Evolutionary conservation across 495 filamentous ascomycete genomes (phyloP), one percentile per base, ranked within the genome.

Genomic region (Patellaria atrata): DNA sequence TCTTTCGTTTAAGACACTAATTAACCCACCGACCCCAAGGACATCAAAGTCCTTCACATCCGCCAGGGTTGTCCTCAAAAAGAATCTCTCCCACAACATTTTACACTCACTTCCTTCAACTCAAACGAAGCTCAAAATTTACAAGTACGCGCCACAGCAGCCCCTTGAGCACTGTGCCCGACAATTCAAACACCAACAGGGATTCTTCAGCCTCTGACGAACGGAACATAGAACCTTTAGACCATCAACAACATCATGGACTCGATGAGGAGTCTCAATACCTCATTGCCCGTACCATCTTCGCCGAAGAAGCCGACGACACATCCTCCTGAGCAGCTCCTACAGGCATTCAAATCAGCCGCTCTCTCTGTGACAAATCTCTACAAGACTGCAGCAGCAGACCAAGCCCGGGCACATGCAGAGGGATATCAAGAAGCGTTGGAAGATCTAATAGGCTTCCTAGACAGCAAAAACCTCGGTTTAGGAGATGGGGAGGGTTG

Each of bases 341-440:
- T 92, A 29, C 77, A 85, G 33, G 74, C 81, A 34, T 99, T 99
- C 68, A 86, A 80, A 53, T 70, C 77, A 23, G 91, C 91, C 15
- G 91, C 91, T 10, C 64, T 94, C 14, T 92, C 91, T 2, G 86
- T 96, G 33, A 96, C 91, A 29, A 87, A 85, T 43, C 75, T 99
- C 19, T 96, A 94, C 61, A 94, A 93, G 55, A 82, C 75, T 33
- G 84, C 87, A 11, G 77, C 77, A 2, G 63, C 71, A 34, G 78
- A 82, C 14, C 73, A 82, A 45, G 63, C 73, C n/a, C 75, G 77
- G 41, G 68, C 84, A 12, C 72, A 75, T 15, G 59, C 68, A 7
- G 72, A 79, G 24, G 91, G 91, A 4, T 96, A 94, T 47, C 85
- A 94, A 50, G 85, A 96, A 40, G 91, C 85, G 17, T 64, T 99